Evolutionary conservation across 768 basidiomycete species (phyloP), one percentile per base, ranked within the genome.

Genomic region (Erythrobasidium yunnanense): DNA sequence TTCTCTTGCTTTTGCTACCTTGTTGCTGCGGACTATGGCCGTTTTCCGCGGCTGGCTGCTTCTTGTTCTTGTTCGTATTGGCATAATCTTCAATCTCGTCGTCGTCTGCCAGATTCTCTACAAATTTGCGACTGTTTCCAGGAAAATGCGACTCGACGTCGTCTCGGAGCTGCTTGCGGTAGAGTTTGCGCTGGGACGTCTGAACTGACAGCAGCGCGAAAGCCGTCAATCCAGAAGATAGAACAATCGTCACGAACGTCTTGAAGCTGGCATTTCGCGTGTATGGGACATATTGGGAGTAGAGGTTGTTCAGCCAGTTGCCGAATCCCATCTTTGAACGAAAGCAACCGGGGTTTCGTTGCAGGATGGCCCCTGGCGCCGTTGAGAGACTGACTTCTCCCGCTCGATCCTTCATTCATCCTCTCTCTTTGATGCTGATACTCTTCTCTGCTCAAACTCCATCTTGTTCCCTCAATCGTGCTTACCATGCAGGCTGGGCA

Each of bases 151-250:
- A 22, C 45, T 45, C 49, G n/a, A 67, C 29, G 47, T 46, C 46
- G 30, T 68, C 63, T 27, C 62, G 45, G 33, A 68, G 30, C 27
- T 35, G 35, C 50, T 50, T 51, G 17, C 67, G 46, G 3, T 65
- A 49, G 27, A 20, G 33, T 25, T 32, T 5, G n/a, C 60, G 60
- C 49, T 63, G 60, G 8, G 42, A 51, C 7, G 60, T 30, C 49
- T 63, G 60, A 30, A 63, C 32, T n/a, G 60, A 50, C 15, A 63
- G 49, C 8, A 63, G 47, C 32, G 25, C 42, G 27, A 38, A 20
- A 5, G 47, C 30, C 6, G 60, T 63, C 3, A 63, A 22, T 11
- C 22, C 27, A 30, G 45, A 49, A 6, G 60, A 50, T 8, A 25
- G 23, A 25, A 51, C 13, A 25, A 51, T 25, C 8, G 49, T 23